Evolutionary conservation across 2,329 filamentous ascomycete genomes (phyloP).

Genomic region (Fusarium clavum): DNA sequence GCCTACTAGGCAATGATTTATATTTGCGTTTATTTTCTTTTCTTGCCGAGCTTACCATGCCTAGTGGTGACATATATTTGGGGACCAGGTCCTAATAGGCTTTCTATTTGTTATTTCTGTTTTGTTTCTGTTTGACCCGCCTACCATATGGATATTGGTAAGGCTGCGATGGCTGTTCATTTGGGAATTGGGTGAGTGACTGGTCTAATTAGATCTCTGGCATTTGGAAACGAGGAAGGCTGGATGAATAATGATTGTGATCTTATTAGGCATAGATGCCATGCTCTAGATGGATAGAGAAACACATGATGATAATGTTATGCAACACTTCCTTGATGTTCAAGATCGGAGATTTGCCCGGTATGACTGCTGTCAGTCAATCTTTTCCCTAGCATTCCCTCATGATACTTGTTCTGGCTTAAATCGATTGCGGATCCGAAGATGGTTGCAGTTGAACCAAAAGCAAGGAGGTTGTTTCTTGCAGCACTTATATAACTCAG

Average conservation of each 20-base stretch:
- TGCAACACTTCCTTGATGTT: background rate
- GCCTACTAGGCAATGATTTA: background rate
- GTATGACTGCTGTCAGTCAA: too few relatives aligned
- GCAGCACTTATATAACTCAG: background rate
- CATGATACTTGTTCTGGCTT: background rate
- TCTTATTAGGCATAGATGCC: slow-evolving; percentile 30
- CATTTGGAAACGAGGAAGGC: slow-evolving; percentile 20
- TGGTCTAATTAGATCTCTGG: slow-evolving; percentile 18
- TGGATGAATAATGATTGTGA: slow-evolving; percentile 11
- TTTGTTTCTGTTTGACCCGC: background rate
- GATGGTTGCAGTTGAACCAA: background rate
- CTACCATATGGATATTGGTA: background rate
- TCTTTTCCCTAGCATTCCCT: too few relatives aligned
- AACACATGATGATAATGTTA: slow-evolving; percentile 11
- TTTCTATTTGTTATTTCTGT: background rate
- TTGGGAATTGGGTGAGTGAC: background rate
- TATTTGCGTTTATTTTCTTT: background rate
- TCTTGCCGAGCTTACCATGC: background rate
- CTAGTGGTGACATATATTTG: background rate
- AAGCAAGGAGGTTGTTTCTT: background rate
- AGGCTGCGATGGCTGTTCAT: background rate
- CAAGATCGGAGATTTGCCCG: background rate
- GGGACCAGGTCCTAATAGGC: background rate
- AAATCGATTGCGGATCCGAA: background rate
- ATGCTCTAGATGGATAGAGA: slow-evolving; percentile 43